Evolutionary conservation across 305 asterid genomes (phyloP).

Genomic region (Lippia alba): DNA sequence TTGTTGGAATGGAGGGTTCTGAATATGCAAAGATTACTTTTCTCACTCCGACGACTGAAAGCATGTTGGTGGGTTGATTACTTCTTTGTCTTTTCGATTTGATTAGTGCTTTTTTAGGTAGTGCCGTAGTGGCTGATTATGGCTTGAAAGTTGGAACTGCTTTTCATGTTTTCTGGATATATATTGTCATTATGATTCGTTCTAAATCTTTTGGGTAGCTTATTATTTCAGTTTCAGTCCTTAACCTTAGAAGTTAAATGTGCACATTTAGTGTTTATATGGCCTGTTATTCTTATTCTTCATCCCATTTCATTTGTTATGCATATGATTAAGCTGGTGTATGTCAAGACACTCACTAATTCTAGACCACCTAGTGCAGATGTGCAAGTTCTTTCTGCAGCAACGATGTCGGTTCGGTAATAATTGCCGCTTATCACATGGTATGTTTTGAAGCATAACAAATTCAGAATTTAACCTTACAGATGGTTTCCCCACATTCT

Average conservation of each 20-base stretch:
- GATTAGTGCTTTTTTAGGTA: conserved; percentile 22
- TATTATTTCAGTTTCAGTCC: conserved; percentile 16
- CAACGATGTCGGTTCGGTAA: conserved; percentile 98
- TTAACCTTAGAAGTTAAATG: conserved; percentile 18
- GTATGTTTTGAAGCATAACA: conserved; percentile 67
- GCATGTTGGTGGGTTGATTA: conserved; percentile 79
- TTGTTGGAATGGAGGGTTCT: conserved; percentile 73
- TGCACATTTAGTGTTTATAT: conserved; percentile 25
- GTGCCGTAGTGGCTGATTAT: conserved; percentile 20
- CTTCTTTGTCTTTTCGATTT: background rate
- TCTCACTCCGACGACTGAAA: conserved; percentile 84
- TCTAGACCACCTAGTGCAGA: conserved; percentile 95
- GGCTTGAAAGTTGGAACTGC: conserved; percentile 14
- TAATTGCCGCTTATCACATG: conserved; percentile 99
- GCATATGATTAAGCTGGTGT: conserved; percentile 43
- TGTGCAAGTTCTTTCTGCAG: conserved; percentile 99
- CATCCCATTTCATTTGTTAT: conserved; percentile 25
- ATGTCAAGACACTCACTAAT: conserved; percentile 65
- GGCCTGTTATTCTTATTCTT: conserved; percentile 35
- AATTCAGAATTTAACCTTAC: conserved; percentile 31
- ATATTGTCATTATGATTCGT: conserved; percentile 21
- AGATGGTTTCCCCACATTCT: conserved; percentile 34
- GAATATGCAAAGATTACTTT: conserved; percentile 71
- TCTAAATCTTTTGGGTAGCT: conserved; percentile 1
- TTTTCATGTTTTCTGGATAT: conserved; percentile 7